phyloP scores from a whole-genome alignment of 192 early-diverging fungal genomes.

The Lobosporangium transversale region DNA sequence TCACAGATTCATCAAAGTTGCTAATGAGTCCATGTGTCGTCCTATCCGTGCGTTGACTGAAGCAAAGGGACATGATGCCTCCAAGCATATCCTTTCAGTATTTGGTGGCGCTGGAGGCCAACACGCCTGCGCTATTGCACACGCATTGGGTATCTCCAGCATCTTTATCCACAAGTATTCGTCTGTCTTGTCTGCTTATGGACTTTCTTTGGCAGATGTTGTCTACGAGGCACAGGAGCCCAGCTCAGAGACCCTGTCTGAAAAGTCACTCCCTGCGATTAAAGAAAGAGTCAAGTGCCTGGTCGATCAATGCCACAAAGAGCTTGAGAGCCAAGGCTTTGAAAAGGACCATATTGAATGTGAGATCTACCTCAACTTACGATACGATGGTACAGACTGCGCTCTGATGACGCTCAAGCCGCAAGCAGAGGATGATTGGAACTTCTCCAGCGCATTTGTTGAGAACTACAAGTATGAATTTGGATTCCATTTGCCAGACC shows the following conservation, averaged over 20 bases:
- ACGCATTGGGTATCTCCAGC: constrained; percentile 81
- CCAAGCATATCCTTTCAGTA: constrained; percentile 84
- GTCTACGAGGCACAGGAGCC: constrained; percentile 94
- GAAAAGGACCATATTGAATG: constrained; percentile 56
- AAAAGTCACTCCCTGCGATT: constrained; percentile 53
- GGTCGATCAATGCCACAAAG: constrained; percentile 51
- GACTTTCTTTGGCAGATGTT: constrained; percentile 87
- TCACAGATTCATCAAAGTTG: constrained; percentile 85
- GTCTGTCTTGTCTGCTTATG: constrained; percentile 95
- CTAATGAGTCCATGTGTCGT: constrained; percentile 96
- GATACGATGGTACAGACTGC: constrained; percentile 94
- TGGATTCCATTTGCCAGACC: constrained; percentile 89
- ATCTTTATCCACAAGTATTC: constrained; percentile 91
- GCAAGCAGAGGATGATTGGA: constrained; percentile 57
- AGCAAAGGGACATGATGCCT: constrained; percentile 89
- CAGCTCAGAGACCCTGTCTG: constrained; percentile 62
- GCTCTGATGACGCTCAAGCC: constrained; percentile 90
- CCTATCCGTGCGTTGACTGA: constrained; percentile 94
- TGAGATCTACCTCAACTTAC: constrained; percentile 86
- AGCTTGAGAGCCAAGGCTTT: constrained; percentile 81
- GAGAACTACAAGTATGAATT: constrained; percentile 90
- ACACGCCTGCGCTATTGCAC: constrained; percentile 95
- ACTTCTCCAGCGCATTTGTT: constrained; percentile 76
- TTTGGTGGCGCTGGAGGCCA: constrained; percentile 98
- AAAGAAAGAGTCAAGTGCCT: constrained; percentile 65